These are phyloP conservation scores for Shiraia bambusicola DNA, from an alignment of 2,329 filamentous ascomycete species.

Conservation along the genomic window DNA sequence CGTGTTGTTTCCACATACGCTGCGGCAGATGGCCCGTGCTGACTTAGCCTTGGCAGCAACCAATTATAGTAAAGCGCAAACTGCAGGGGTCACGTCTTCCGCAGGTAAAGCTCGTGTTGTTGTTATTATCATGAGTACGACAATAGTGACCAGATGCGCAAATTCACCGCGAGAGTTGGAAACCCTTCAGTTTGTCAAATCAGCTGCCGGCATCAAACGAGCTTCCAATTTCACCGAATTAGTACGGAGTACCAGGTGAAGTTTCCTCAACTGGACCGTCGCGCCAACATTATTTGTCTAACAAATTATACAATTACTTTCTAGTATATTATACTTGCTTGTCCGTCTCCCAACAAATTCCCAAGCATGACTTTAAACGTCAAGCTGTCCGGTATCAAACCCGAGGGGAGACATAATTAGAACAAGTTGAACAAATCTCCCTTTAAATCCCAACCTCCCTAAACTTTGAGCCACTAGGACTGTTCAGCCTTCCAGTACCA, in stretches of 20 bases:
- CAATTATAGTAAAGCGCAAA: slow-evolving; percentile 9
- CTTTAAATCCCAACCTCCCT: slow-evolving; percentile 34
- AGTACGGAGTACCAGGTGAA: too few species aligned
- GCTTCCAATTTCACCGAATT: too few species aligned
- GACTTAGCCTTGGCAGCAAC: slow-evolving; percentile 9
- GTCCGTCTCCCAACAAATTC: not conserved
- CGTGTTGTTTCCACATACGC: slow-evolving; percentile 27
- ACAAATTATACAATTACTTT: too few species aligned
- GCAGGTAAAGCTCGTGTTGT: too few species aligned
- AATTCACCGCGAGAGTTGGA: too few species aligned
- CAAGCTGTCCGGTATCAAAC: slow-evolving; percentile 1
- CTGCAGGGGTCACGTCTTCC: not conserved
- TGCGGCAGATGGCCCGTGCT: slow-evolving; percentile 14
- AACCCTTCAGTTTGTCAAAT: too few species aligned
- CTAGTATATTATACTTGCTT: slow-evolving; percentile 3
- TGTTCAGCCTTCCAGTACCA: slow-evolving; percentile 29
- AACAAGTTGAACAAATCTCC: not conserved
- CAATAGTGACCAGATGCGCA: too few species aligned
- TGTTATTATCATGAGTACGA: too few species aligned
- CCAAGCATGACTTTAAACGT: not conserved
- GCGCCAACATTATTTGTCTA: too few species aligned
- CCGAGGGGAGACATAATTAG: slow-evolving; percentile 1
- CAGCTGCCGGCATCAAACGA: too few species aligned
- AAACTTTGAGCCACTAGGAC: slow-evolving; percentile 38
- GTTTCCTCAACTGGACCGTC: too few species aligned